Evolutionary conservation across 2,329 filamentous ascomycete species (phyloP).

Genomic region (Trichoderma polysporum): DNA sequence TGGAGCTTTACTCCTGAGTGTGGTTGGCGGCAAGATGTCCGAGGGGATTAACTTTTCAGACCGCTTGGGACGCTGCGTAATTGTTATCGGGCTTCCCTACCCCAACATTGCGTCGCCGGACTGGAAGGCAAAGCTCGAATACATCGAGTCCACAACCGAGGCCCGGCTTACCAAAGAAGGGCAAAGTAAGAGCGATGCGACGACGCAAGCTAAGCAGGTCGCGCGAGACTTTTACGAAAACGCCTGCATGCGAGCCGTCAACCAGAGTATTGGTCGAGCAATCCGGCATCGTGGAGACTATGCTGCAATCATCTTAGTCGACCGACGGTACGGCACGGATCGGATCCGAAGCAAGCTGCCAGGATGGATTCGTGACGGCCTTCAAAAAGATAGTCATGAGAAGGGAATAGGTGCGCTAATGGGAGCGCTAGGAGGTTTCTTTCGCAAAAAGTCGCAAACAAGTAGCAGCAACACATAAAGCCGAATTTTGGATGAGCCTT

Average conservation of each 20-base stretch:
- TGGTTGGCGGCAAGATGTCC: conserved; percentile 91
- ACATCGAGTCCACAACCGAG: conserved; percentile 66
- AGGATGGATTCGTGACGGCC: conserved; percentile 77
- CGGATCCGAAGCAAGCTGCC: conserved; percentile 79
- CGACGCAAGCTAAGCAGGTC: conserved; percentile 49
- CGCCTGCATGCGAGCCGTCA: conserved; percentile 92
- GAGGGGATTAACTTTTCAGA: conserved; percentile 99
- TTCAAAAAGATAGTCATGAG: conserved; percentile 52
- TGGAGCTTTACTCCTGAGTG: conserved; percentile 81
- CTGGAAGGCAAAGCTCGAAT: conserved; percentile 89
- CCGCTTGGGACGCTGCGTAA: conserved; percentile 79
- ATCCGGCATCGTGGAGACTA: conserved; percentile 89
- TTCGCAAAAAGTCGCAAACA: conserved; percentile 48
- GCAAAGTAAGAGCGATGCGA: conserved; percentile 27
- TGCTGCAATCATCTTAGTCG: conserved; percentile 83
- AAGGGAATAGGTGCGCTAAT: conserved; percentile 58
- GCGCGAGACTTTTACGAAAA: conserved; percentile 88
- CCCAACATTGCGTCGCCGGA: conserved; percentile 86
- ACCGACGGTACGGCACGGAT: conserved; percentile 72
- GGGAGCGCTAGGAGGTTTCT: conserved; percentile 57
- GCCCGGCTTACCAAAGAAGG: conserved; percentile 35
- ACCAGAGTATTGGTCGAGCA: conserved; percentile 91
- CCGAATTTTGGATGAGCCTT: background rate
- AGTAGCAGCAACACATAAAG: background rate
- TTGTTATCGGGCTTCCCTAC: conserved; percentile 91